Evolutionary conservation across 805 yeast genomes (phyloP).

Genomic region (Nakazawaea siamensis): DNA sequence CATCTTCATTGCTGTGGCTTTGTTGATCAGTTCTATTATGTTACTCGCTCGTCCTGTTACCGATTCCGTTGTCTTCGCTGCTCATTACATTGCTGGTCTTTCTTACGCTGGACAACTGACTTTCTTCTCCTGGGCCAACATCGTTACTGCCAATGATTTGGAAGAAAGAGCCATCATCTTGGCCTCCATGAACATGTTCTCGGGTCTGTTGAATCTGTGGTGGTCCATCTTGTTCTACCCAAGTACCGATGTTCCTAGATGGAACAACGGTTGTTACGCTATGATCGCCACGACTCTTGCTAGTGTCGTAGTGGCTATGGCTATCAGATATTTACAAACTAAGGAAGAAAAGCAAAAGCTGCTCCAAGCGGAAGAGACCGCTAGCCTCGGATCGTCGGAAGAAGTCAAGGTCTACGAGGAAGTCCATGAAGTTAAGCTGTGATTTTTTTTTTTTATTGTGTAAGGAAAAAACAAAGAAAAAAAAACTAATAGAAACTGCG

Average conservation of each 20-base stretch:
- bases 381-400: neutral
- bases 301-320: slow-evolving; percentile 30
- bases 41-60: slow-evolving; percentile 32
- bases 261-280: slow-evolving; percentile 46
- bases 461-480: too few relatives aligned
- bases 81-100: slow-evolving; percentile 48
- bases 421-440: neutral
- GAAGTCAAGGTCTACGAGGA: neutral
- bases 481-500: too few relatives aligned
- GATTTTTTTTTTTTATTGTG: neutral
- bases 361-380: neutral
- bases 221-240: slow-evolving; percentile 48
- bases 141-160: slow-evolving; percentile 38
- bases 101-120: slow-evolving; percentile 34
- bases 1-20: slow-evolving; percentile 29
- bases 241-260: slow-evolving; percentile 44
- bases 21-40: slow-evolving; percentile 40
- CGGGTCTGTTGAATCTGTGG: slow-evolving; percentile 59
- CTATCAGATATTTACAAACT: slow-evolving; percentile 35
- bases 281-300: slow-evolving; percentile 43
- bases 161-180: slow-evolving; percentile 58
- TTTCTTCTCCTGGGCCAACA: slow-evolving; percentile 33
- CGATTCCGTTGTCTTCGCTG: slow-evolving; percentile 34
- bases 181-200: slow-evolving; percentile 60
- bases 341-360: slow-evolving; percentile 20